A percentile compares a stretch with the other conserved stretches of the same genome.
These are phyloP conservation scores for Cladobotryum protrusum DNA, from an alignment of 2,329 filamentous ascomycete species.

Conservation along the genomic window DNA sequence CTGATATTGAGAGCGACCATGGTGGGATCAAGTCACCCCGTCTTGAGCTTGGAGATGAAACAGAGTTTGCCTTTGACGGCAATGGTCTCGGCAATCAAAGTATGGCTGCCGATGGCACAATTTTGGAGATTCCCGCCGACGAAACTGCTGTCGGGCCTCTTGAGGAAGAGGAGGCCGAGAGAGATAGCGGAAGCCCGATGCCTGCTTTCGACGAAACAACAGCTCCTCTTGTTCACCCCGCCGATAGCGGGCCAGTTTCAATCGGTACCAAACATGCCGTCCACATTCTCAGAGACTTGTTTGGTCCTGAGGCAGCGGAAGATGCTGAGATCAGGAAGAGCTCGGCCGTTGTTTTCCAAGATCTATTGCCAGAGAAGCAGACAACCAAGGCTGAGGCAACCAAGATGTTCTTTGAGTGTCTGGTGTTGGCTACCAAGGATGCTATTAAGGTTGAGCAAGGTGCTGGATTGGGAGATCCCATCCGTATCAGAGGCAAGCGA, in stretches of 20 bases:
- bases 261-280: slow-evolving; percentile 93
- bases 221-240: slow-evolving; percentile 68
- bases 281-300: slow-evolving; percentile 83
- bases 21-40: slow-evolving; percentile 62
- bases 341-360: slow-evolving; percentile 78
- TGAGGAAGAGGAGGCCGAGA: slow-evolving; percentile 39
- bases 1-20: slow-evolving; percentile 66
- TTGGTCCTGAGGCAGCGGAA: slow-evolving; percentile 65
- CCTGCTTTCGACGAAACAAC: slow-evolving; percentile 75
- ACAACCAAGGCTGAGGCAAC: slow-evolving; percentile 88
- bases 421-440: slow-evolving; percentile 95
- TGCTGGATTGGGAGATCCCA: slow-evolving; percentile 67
- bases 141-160: slow-evolving; percentile 37
- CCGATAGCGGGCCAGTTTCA: slow-evolving; percentile 80
- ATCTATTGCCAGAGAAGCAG: slow-evolving; percentile 73
- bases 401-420: slow-evolving; percentile 98
- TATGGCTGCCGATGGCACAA: slow-evolving; percentile 53
- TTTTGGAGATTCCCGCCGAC: slow-evolving; percentile 59
- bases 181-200: slow-evolving; percentile 38
- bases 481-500: slow-evolving; percentile 82
- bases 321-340: slow-evolving; percentile 68
- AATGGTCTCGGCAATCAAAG: slow-evolving; percentile 48
- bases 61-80: slow-evolving; percentile 43
- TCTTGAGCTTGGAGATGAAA: slow-evolving; percentile 61
- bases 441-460: slow-evolving; percentile 94